phyloP scores from a whole-genome alignment of 352 stramenopile species.

The Lagenidium giganteum region DNA sequence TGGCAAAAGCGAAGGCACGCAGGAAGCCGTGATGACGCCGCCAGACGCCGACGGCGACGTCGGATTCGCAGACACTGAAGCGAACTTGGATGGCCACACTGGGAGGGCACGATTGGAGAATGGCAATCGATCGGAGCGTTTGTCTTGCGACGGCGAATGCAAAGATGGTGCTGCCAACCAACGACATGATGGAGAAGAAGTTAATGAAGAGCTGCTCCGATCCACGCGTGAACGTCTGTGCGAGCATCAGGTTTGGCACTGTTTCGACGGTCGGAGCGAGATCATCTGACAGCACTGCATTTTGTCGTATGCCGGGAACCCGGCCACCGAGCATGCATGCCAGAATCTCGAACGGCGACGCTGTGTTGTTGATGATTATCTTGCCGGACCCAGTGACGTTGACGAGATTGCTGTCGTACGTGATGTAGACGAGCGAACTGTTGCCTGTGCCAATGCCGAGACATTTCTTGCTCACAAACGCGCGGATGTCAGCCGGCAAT shows the following conservation, averaged over 20 bases:
- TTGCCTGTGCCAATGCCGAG: conserved; percentile 4
- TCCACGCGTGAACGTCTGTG: conserved; percentile 1
- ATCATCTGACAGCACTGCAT: background rate
- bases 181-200: conserved; percentile 2
- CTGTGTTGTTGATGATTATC: background rate
- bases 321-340: conserved; percentile 6
- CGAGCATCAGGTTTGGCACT: too few relatives aligned
- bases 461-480: background rate
- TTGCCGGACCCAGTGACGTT: too few relatives aligned
- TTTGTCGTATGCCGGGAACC: too few relatives aligned
- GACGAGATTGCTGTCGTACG: too few relatives aligned
- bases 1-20: background rate
- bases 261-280: too few relatives aligned
- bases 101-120: background rate
- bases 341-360: conserved; percentile 1
- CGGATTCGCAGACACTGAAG: too few relatives aligned
- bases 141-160: background rate
- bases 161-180: background rate
- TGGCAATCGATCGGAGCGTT: too few relatives aligned
- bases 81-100: too few relatives aligned
- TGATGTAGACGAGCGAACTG: background rate
- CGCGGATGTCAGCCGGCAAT: too few relatives aligned
- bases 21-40: background rate
- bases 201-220: conserved; percentile 6
- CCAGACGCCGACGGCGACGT: too few relatives aligned